Base-by-base conservation (phyloP, 1,139 yeast genomes). In the Yamadazyma sp. region DNA sequence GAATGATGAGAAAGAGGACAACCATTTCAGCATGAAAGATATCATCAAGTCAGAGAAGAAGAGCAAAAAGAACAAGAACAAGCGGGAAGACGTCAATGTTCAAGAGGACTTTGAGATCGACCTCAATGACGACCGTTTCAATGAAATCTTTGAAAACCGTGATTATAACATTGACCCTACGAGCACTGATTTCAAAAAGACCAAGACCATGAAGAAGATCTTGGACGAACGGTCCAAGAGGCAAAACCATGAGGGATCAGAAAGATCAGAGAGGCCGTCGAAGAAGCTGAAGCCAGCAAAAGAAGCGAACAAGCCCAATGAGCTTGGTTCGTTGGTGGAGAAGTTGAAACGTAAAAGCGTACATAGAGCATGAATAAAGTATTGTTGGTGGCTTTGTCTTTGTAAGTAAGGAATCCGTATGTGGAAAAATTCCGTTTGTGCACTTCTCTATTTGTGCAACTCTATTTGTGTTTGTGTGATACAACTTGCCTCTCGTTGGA, bases 91-190 rank as follows among this genome's bases (percentile, higher is more conserved):
- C 16, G 73, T 64, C 34, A 56, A 62, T 54, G 58, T 62, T n/a
- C 80, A 74, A 45, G 87, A 87, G 49, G 79, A 82, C 45, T 83
- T 88, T 55, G 72, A 77, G 44, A 77, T 84, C 11, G 84, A 83
- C 49, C 72, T 83, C 58, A 67, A 71, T 39, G 99, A 94, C 70
- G 83, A 86, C 20, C 85, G 99, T 66, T 94, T 94, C 71, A 74
- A 76, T 33, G 96, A 88, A 53, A 75, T 92, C 49, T 91, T 87
- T 56, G 95, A 89, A 52, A 81, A 81, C 49, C 96, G 87, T 49
- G 95, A 86, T 43, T 94, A 81, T 64, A 96, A 97, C 8, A 88
- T 92, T 54, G 95, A 87, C 61, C 92, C 96, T 16, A 83, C 95
- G 14, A 81, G 77, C 53, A 85, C 95, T 15, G 96, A 87, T 57